These are phyloP conservation scores for Colletotrichum destructivum DNA, from an alignment of 2,329 filamentous ascomycete species.

Conservation along the genomic window DNA sequence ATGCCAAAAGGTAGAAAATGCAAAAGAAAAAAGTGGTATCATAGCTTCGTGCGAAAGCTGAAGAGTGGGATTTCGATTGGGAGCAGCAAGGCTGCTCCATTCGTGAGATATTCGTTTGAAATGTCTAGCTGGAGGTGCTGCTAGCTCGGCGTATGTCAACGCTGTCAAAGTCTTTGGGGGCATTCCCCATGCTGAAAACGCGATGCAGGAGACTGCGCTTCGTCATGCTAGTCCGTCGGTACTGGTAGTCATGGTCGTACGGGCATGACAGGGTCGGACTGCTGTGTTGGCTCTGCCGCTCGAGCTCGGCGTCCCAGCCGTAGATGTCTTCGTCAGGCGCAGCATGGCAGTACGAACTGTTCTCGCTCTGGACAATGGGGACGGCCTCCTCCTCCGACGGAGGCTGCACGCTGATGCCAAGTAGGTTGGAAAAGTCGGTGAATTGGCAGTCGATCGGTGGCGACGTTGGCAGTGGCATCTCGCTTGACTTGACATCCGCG, in stretches of 20 bases:
- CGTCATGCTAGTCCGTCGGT: conserved; percentile 47
- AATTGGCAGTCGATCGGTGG: conserved; percentile 40
- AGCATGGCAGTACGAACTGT: conserved; percentile 47
- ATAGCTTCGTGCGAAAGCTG: background rate
- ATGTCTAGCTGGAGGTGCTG: conserved; percentile 34
- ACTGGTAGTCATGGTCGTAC: conserved; percentile 46
- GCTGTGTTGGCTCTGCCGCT: conserved; percentile 46
- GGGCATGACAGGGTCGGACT: conserved; percentile 4
- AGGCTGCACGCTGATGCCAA: conserved; percentile 52
- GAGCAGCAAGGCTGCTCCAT: background rate
- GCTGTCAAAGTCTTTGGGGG: conserved; percentile 31
- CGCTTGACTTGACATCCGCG: background rate
- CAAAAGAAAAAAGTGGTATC: conserved; percentile 16
- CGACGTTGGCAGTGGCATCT: conserved; percentile 16
- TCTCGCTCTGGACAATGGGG: conserved; percentile 49
- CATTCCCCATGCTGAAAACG: conserved; percentile 52
- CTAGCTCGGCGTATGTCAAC: conserved; percentile 36
- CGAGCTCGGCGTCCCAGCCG: conserved; percentile 68
- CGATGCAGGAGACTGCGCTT: conserved; percentile 58
- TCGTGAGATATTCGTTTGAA: background rate
- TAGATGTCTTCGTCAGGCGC: conserved; percentile 60
- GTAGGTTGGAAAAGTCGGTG: conserved; percentile 56
- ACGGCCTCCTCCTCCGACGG: conserved; percentile 48
- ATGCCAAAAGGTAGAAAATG: background rate
- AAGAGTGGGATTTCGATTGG: background rate